Percentiles rank a stretch among this genome's conserved stretches.
Conservation (phyloP, 441 rosid genomes). For the Populus hybrid region DNA sequence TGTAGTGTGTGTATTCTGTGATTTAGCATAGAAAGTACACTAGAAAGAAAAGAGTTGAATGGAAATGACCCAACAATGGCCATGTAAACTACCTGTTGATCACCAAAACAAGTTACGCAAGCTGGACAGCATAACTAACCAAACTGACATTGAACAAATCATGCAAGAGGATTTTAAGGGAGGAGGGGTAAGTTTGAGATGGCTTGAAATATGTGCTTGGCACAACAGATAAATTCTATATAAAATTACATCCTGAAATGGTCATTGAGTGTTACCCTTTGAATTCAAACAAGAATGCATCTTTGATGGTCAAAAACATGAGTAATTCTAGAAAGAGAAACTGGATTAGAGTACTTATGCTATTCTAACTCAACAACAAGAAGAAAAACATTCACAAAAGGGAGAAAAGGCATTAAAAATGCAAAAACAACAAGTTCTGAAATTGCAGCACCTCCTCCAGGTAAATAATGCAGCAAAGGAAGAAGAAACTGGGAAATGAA, state of each 20-base stretch:
- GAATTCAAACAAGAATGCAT: neutral
- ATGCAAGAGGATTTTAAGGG: neutral
- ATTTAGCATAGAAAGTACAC: slow-evolving; percentile 55
- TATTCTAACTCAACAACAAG: neutral
- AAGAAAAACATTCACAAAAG: neutral
- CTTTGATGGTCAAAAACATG: neutral
- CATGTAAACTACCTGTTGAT: slow-evolving; percentile 76
- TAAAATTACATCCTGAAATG: neutral
- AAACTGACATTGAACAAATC: neutral
- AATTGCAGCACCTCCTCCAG: neutral
- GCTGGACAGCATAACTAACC: neutral
- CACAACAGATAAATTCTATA: too few species aligned
- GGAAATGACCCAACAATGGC: slow-evolving; percentile 95
- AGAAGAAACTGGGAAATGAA: neutral
- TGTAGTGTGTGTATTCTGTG: too few species aligned
- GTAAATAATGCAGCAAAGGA: too few species aligned
- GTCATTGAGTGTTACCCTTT: neutral
- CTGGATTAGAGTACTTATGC: neutral
- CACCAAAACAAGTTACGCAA: slow-evolving; percentile 12
- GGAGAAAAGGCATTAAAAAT: neutral
- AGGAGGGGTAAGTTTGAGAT: too few species aligned
- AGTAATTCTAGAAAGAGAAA: neutral
- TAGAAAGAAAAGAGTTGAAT: slow-evolving; percentile 91
- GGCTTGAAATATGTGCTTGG: too few species aligned
- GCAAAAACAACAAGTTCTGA: neutral